Evolutionary conservation across 331 rosid species (phyloP), one percentile per base, ranked within the genome.

Genomic region (Malus hybrid): DNA sequence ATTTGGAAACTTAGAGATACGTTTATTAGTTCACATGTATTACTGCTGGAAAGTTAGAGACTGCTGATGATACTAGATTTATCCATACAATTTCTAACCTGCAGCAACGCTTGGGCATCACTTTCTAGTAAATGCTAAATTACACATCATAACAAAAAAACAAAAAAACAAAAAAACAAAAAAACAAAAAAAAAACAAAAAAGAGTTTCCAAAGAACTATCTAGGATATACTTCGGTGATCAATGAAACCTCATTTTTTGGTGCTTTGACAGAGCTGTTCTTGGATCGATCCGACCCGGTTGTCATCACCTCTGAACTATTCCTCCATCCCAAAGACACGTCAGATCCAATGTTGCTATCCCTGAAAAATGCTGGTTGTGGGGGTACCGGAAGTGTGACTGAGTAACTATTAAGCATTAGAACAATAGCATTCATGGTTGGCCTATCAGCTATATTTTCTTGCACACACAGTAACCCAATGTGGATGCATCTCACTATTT

Each of bases 381-480:
- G 64, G 13, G 90, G 91, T 29, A 39, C 6, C 1, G 72, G 18
- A 6, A 84, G 85, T 7, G 62, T 32, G 22, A 75, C 34, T 42
- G 91, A 82, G 72, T 28, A n/a, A 29, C 78, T 83, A 28, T 50
- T 76, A 4, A 87, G 85, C 89, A 83, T 84, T 6, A 89, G 73
- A 50, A 36, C 42, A 15, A 85, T 29, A 1, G 82, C 8, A 22
- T 73, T 52, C 91, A 87, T 79, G 13, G 80, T 81, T 79, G 88
- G 92, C 63, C 89, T 91, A 4, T 75, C 70, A 22, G 10, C 73
- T 20, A 55, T 30, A n/a, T 73, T 78, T 73, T 84, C 88, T 81
- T 89, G 88, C 42, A 84, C 89, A 76, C 92, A 86, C 0, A 89
- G 80, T 28, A 89, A 83, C 1, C 84, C 88, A 33, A 88, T 84